Conservation (phyloP, 106 monocot species). For the Amphibolis antarctica region DNA sequence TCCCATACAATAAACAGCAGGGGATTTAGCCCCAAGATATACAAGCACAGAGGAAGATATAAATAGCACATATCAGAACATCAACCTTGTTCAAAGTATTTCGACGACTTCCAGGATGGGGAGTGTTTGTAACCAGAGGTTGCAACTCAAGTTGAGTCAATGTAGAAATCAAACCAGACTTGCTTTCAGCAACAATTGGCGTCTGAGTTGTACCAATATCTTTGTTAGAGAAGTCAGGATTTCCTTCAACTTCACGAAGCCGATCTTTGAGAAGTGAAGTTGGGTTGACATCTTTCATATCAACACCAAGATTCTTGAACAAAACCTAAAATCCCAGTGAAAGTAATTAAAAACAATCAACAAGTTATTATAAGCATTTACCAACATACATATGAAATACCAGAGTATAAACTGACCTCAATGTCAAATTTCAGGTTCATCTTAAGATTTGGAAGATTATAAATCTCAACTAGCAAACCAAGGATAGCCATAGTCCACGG, state of each 20-base stretch:
- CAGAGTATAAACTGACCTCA: constrained; percentile 52
- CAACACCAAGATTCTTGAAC: constrained; percentile 86
- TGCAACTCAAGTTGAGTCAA: constrained; percentile 55
- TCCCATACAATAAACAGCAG: too few species aligned
- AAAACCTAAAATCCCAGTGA: constrained; percentile 43
- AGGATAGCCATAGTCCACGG: constrained; percentile 99
- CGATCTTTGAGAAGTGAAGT: constrained; percentile 79
- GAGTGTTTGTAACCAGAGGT: constrained; percentile 39
- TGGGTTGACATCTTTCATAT: constrained; percentile 90
- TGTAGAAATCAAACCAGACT: constrained; percentile 30
- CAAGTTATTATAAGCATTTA: background rate
- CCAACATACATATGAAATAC: background rate
- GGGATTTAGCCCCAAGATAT: too few species aligned
- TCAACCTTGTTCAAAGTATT: constrained; percentile 51
- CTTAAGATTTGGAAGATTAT: constrained; percentile 91
- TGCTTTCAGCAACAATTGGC: constrained; percentile 43
- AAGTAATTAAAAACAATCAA: background rate
- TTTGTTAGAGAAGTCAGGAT: constrained; percentile 95
- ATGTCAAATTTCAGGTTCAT: constrained; percentile 99
- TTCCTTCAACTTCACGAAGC: constrained; percentile 76
- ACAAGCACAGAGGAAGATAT: too few species aligned
- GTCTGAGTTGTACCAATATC: constrained; percentile 50
- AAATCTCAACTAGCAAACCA: constrained; percentile 81
- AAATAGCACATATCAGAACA: background rate
- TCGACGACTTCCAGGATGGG: constrained; percentile 40